phyloP scores from a whole-genome alignment of 2,329 filamentous ascomycete species.

The Aschersonia sp. region DNA sequence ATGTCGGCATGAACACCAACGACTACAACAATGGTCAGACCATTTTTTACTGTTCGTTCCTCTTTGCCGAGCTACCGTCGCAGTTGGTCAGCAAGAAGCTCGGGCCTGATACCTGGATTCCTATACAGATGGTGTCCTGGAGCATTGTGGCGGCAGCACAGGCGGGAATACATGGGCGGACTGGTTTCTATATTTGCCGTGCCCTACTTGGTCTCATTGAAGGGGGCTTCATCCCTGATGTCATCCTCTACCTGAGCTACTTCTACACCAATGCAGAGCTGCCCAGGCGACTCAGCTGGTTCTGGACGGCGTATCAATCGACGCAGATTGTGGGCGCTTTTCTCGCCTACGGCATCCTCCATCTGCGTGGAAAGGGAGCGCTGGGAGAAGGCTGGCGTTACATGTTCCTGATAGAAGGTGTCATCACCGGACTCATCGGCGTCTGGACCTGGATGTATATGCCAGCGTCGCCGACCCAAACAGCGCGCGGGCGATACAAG shows the following conservation, averaged over 20 bases:
- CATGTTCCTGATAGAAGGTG: conserved; percentile 3
- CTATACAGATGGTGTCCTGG: conserved; percentile 26
- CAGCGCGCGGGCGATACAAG: conserved; percentile 4
- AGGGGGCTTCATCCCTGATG: conserved; percentile 44
- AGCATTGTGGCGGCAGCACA: conserved; percentile 18
- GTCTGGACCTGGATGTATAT: conserved; percentile 4
- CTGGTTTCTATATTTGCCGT: conserved; percentile 17
- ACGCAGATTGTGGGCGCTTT: conserved; percentile 13
- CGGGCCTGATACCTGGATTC: conserved; percentile 33
- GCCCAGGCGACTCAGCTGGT: conserved; percentile 13
- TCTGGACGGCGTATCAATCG: conserved; percentile 14
- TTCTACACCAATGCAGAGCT: conserved; percentile 18
- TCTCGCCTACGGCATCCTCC: conserved; percentile 13
- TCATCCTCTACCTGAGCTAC: conserved; percentile 17
- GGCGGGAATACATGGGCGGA: conserved; percentile 12
- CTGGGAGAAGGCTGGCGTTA: conserved; percentile 3
- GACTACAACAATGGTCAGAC: conserved; percentile 33
- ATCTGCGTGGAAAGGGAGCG: conserved; percentile 4
- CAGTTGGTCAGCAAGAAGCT: conserved; percentile 36
- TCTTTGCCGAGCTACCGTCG: conserved; percentile 38
- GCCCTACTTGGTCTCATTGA: conserved; percentile 31
- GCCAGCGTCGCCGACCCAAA: conserved; percentile 4
- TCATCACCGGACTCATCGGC: conserved; percentile 4
- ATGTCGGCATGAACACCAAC: conserved; percentile 9
- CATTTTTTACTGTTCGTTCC: conserved; percentile 32